Evolutionary conservation across 106 monocot genomes (phyloP).

Genomic region (Posidonia australis): DNA sequence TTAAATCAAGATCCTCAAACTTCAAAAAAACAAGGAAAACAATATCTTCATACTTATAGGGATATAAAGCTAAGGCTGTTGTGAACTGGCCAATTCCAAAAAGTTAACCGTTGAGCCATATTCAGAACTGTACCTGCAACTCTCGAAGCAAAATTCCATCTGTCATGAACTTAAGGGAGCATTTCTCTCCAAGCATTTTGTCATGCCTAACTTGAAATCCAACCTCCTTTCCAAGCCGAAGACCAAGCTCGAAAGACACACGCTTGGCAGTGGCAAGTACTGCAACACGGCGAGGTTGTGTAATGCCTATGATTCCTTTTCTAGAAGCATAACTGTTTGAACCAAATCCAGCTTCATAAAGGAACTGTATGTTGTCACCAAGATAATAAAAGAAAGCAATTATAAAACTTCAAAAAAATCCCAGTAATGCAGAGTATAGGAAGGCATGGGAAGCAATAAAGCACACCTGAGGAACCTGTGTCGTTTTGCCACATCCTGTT

Average conservation of each 20-base stretch:
- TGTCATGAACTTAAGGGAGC: slow-evolving; percentile 97
- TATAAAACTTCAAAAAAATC: not conserved
- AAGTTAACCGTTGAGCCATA: too few relatives aligned
- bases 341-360: slow-evolving; percentile 97
- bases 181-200: slow-evolving; percentile 60
- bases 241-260: slow-evolving; percentile 75
- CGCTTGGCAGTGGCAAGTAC: slow-evolving; percentile 90
- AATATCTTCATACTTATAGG: too few relatives aligned
- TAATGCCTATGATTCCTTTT: slow-evolving; percentile 81
- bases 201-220: slow-evolving; percentile 99
- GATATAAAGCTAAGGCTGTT: too few relatives aligned
- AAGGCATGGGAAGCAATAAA: not conserved
- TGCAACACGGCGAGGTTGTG: slow-evolving; percentile 89
- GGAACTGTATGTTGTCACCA: slow-evolving; percentile 44
- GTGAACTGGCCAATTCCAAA: too few relatives aligned
- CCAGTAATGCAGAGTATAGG: not conserved
- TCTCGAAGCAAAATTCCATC: slow-evolving; percentile 98
- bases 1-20: too few relatives aligned
- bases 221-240: slow-evolving; percentile 67
- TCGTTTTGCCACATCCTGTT: slow-evolving; percentile 98
- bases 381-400: not conserved
- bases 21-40: too few relatives aligned
- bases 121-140: slow-evolving; percentile 46
- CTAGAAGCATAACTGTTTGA: slow-evolving; percentile 31
- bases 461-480: slow-evolving; percentile 93